Conservation (phyloP, 768 basidiomycete species). For the Coprinopsis cinerea region DNA sequence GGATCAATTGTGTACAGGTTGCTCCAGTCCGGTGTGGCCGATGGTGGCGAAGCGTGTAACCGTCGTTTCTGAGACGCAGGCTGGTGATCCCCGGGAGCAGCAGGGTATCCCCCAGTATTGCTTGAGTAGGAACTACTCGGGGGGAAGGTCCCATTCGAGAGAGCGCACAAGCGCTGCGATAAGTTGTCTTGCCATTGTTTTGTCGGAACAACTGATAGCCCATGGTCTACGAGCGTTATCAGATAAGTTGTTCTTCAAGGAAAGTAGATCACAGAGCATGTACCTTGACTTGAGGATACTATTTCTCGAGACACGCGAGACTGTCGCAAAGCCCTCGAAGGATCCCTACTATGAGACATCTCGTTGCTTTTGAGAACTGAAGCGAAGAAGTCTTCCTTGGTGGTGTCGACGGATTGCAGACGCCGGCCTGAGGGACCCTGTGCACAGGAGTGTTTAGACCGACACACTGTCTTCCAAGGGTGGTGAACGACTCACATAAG, state of each 20-base stretch:
- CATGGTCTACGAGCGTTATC: slow-evolving; percentile 32
- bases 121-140: slow-evolving; percentile 17
- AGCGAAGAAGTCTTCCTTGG: slow-evolving; percentile 75
- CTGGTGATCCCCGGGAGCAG: slow-evolving; percentile 18
- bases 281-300: slow-evolving; percentile 68
- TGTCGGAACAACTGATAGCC: slow-evolving; percentile 58
- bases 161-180: slow-evolving; percentile 44
- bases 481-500: slow-evolving; percentile 50
- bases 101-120: slow-evolving; percentile 9
- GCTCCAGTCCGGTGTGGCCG: slow-evolving; percentile 42
- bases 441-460: slow-evolving; percentile 9
- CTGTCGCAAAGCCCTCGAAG: slow-evolving; percentile 60
- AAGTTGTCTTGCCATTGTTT: slow-evolving; percentile 77
- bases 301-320: slow-evolving; percentile 75
- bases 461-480: slow-evolving; percentile 6
- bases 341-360: slow-evolving; percentile 40
- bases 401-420: slow-evolving; percentile 53
- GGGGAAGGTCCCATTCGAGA: slow-evolving; percentile 14
- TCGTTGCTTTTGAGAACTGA: slow-evolving; percentile 62
- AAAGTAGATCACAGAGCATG: slow-evolving; percentile 5
- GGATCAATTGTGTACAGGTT: slow-evolving; percentile 55
- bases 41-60: slow-evolving; percentile 28
- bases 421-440: slow-evolving; percentile 68
- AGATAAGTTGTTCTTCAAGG: neutral
- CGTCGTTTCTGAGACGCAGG: slow-evolving; percentile 44